Percentiles rank a stretch among this genome's conserved stretches.
Conservation (phyloP, 1,284 basidiomycete species). For the Amylostereum areolatum region DNA sequence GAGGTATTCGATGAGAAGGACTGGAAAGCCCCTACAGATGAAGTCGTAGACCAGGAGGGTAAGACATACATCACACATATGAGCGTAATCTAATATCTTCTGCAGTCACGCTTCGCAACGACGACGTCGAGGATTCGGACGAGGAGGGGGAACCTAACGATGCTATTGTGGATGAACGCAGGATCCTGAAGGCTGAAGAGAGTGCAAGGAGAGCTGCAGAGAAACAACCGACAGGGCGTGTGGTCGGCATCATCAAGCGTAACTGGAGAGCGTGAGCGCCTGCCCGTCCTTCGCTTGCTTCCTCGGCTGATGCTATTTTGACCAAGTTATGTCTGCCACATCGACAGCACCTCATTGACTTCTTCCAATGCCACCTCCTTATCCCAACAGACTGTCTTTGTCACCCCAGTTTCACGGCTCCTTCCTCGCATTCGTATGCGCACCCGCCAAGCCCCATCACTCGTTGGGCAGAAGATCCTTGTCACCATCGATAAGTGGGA, state of each 20-base stretch:
- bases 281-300: neutral
- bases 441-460: constrained; percentile 86
- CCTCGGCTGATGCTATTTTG: constrained; percentile 6
- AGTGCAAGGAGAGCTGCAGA: constrained; percentile 38
- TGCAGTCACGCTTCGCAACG: constrained; percentile 79
- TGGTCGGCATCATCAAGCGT: constrained; percentile 91
- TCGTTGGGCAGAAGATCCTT: constrained; percentile 93
- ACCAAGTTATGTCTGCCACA: constrained; percentile 87
- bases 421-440: constrained; percentile 93
- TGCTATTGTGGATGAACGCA: constrained; percentile 43
- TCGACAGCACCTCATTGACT: constrained; percentile 85
- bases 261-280: constrained; percentile 85
- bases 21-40: constrained; percentile 91
- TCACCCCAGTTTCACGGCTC: constrained; percentile 87
- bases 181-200: constrained; percentile 34
- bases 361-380: constrained; percentile 76
- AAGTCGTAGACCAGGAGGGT: constrained; percentile 92
- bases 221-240: constrained; percentile 85
- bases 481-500: constrained; percentile 96
- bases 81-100: constrained; percentile 2
- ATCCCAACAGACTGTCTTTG: constrained; percentile 90
- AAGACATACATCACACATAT: constrained; percentile 19
- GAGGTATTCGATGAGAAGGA: constrained; percentile 84
- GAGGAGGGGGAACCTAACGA: constrained; percentile 49
- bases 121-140: constrained; percentile 81